Base-by-base conservation (phyloP, 1,284 basidiomycete species). In the Takashimella tepidaria region DNA sequence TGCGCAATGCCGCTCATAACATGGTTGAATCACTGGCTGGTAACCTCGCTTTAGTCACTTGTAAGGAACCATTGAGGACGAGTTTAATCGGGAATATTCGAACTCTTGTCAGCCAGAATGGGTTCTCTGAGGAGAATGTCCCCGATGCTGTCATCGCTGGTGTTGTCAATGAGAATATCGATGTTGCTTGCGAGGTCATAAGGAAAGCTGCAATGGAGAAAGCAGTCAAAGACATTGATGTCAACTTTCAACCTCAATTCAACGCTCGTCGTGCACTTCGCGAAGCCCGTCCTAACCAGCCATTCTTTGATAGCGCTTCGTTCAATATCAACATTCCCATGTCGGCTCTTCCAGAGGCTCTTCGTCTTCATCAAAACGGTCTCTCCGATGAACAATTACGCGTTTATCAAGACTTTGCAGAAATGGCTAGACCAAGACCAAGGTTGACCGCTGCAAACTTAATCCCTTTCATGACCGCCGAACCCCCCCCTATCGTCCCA, bases 131-230 rank as follows among this genome's bases (percentile, higher is more conserved):
- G 70, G 78, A 80, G 45, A 77, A 76, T 51, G 71, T 75, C 53
- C 80, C 76, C 37, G 81, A 80, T 62, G 78, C 76, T 44, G 79
- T 79, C 45, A 82, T 98, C 54, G 76, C 84, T 23, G 79, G 93
- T 27, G 82, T 98, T 46, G 91, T 95, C 40, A 84, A 87, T 61
- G 93, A 98, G 68, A 98, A 99, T 68, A 80, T 98, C 57, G 93
- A 98, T 54, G 80, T 92, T 50, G 95, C 95, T 16, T 98, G 95
- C 72, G 83, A 85, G 52, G 89, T 93, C 5, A 92, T 99, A 60
- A 93, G 98, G 77, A 95, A 91, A 72, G 93, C 93, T 6, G 96
- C 96, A 1, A 97, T 97, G 89, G 93, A 98, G 67, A 86, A 92
- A 62, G 93, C 93, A 1, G 83, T 92, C 49, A 82, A 85, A n/a